Base-by-base conservation (phyloP, 1,139 yeast genomes). In the Suhomyces ambrosiae region DNA sequence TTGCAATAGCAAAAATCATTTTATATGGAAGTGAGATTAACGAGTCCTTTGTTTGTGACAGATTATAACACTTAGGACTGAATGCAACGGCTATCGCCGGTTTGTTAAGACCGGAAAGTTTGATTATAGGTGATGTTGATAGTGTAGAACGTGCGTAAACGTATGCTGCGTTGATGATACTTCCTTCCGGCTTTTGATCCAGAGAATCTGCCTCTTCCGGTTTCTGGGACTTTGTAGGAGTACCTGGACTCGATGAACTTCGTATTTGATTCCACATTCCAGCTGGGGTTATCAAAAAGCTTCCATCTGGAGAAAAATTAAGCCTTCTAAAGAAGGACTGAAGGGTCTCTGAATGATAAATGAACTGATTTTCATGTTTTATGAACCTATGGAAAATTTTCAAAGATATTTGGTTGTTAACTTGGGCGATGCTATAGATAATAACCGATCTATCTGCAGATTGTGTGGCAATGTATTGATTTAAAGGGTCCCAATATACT, bases 1-100 rank as follows among this genome's bases (percentile, higher is more conserved):
- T 90, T 0, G 97, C 97, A 19, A 94, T 84, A 0, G 97, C 98
- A 65, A 86, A 90, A 0, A 90, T 64, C 79, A 92, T 77, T 42
- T 87, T 76, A 54, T 92, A 89, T 0, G 86, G 84, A 27, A 88
- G 62, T 4, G 68, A 62, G 47, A 84, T 76, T 10, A 58, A 56
- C 3, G 47, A 37, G 10, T 31, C 18, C 10, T 26, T 36, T 10
- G 14, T 23, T 3, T 13, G 45, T 5, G 34, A 53, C 13, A 75
- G 51, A 37, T 70, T 57, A 58, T 84, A 90, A 28, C 72, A 56
- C 1, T 74, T 61, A 0, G 96, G 96, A 25, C 82, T 82, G 62
- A 94, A 92, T 15, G 83, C 64, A 9, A 88, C 76, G 0, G 86
- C 96, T 23, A 90, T 71, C 0, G 96, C 92, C 0, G 97, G 96